Evolutionary conservation across 78 protist genomes (phyloP), one percentile per base, ranked within the genome.

Genomic region (Ministeria vibrans): DNA sequence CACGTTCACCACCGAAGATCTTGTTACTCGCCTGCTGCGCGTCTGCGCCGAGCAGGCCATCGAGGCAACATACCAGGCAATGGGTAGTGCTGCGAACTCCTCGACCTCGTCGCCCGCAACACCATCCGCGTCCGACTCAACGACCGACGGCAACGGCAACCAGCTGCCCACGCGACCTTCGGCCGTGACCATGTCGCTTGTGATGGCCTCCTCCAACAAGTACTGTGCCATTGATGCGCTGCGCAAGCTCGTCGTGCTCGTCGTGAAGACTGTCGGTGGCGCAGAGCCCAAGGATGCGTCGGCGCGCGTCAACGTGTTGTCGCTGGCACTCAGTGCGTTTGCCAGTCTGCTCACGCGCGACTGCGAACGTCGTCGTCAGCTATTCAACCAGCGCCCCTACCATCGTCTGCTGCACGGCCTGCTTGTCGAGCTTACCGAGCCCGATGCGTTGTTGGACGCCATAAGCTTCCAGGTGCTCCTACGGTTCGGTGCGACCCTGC

Each of bases 331-430:
- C 20, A 59, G 38, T 25, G 79, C 79, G 3, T 36, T 82, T n/a
- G 72, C 85, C 61, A 38, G 42, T 32, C 83, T 68, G 38, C 66
- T 94, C 63, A 61, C 51, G 27, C 79, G 63, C 62, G 90, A 82
- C 64, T 61, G 87, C 85, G 93, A 90, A 59, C 63, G 69, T 9
- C 81, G 72, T 22, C n/a, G 55, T 43, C 7, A 44, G 23, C 74
- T 28, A 27, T 95, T 96, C 86, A 85, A 94, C 77, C 99, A 97
- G 86, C 71, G 91, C 38, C 93, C 95, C 28, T 93, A 90, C 72
- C 38, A 80, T 30, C 85, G 98, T 5, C 72, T 97, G 46, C 61
- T 96, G 42, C 44, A 45, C 49, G 69, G 69, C 68, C 88, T 92
- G 70, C 66, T 95, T 13, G 39, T 30, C 27, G 97, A 92, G 32